Evolutionary conservation across 2,329 filamentous ascomycete species (phyloP), one percentile per base, ranked within the genome.

Genomic region (Trichoderma asperellum): DNA sequence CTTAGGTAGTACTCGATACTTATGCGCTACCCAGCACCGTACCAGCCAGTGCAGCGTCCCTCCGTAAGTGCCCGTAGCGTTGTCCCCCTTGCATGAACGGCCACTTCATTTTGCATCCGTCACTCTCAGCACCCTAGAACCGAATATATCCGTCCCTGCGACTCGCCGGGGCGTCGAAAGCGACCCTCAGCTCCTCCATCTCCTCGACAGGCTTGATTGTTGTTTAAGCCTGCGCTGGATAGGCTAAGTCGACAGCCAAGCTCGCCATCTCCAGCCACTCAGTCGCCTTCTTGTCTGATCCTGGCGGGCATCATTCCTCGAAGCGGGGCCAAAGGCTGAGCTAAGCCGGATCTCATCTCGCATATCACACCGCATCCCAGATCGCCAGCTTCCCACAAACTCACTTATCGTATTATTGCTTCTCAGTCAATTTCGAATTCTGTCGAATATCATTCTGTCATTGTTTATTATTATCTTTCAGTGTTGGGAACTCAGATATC

Each of bases 11-110:
- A 24, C 8, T 21, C 18, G 1, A 7, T 55, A 55, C 52, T 4
- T 55, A 3, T 2, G 5, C 24, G 52, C 5, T 55, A 14, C 52
- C 14, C 21, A 4, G 32, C 32, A 32, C 4, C 32, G 32, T 32
- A 32, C 32, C 32, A 32, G 5, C 5, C 32, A 32, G 32, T 6
- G 32, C 32, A 32, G 57, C 18, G 37, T 32, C 43, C 63, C 40
- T 67, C 63, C 63, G 63, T 67, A 52, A 58, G 55, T 59, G 63
- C 63, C 63, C 63, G 63, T 67, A 67, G 63, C 55, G 63, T 52
- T 43, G 18, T 21, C 55, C 49, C 49, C 40, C 63, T 52, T 67
- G 63, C 53, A 67, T 59, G 40, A 59, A 59, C 53, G 35, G 49
- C 61, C 49, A 37, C 37, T 59, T 37, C 40, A 49, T 59, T 67